Percentiles rank a stretch among this genome's conserved stretches.
phyloP scores from a whole-genome alignment of 768 basidiomycete genomes.

The Crucibulum laeve region DNA sequence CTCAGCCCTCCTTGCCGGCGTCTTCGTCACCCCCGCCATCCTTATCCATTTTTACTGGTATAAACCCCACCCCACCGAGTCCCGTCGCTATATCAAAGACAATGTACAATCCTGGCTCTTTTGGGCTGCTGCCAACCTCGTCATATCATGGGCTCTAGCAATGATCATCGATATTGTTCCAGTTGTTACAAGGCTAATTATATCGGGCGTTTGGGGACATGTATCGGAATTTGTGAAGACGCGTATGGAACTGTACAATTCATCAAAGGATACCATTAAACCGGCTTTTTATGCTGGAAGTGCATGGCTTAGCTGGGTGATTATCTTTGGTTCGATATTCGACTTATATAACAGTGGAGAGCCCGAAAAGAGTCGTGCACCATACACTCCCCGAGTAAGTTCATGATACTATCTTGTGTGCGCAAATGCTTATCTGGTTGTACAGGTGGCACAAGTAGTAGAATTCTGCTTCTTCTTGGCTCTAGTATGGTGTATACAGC shows the following conservation, averaged over 20 bases:
- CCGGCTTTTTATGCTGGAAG: constrained; percentile 71
- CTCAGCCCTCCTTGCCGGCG: constrained; percentile 57
- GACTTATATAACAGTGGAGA: constrained; percentile 41
- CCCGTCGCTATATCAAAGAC: constrained; percentile 56
- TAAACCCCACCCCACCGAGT: constrained; percentile 47
- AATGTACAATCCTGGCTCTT: constrained; percentile 78
- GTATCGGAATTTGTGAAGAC: constrained; percentile 66
- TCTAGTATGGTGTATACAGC: constrained; percentile 56
- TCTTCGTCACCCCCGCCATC: constrained; percentile 59
- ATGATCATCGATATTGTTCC: constrained; percentile 69
- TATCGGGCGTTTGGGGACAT: constrained; percentile 69
- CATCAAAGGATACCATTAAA: constrained; percentile 66
- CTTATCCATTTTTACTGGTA: constrained; percentile 72
- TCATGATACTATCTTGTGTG: constrained; percentile 1
- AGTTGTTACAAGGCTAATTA: constrained; percentile 41
- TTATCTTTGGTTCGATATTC: constrained; percentile 69
- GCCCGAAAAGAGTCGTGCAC: constrained; percentile 41
- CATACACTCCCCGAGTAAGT: constrained; percentile 54
- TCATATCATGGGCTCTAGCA: constrained; percentile 78
- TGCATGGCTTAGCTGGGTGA: constrained; percentile 70
- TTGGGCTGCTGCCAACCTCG: constrained; percentile 75
- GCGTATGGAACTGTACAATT: constrained; percentile 64
- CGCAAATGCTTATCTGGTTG: background rate
- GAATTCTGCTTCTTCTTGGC: constrained; percentile 76
- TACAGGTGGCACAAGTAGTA: constrained; percentile 57